Evolutionary conservation across 2,329 filamentous ascomycete species (phyloP).

Genomic region (Aspergillus carbonarius): DNA sequence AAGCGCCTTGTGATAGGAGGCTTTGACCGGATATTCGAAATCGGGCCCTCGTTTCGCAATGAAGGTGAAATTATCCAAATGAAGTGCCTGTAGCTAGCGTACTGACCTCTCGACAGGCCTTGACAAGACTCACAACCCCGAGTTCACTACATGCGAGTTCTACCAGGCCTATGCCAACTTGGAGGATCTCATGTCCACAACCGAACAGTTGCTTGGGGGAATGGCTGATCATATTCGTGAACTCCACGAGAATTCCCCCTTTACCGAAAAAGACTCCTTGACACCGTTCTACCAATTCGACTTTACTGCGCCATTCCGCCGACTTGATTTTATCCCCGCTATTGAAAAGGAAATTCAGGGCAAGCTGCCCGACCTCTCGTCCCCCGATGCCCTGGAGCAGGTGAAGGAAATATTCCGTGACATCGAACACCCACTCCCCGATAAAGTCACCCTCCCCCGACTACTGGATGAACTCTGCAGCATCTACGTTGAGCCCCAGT

Average conservation of each 20-base stretch:
- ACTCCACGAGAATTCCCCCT: constrained; percentile 44
- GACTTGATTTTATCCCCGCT: constrained; percentile 78
- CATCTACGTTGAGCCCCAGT: constrained; percentile 75
- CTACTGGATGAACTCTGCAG: constrained; percentile 81
- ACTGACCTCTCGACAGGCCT: constrained; percentile 47
- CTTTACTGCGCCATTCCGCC: constrained; percentile 59
- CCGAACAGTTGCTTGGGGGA: constrained; percentile 67
- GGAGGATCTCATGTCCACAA: constrained; percentile 70
- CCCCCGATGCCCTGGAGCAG: constrained; percentile 56
- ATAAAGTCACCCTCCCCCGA: constrained; percentile 59
- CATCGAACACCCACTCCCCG: constrained; percentile 51
- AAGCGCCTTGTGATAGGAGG: constrained; percentile 89
- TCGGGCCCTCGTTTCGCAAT: constrained; percentile 89
- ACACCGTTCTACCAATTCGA: not conserved
- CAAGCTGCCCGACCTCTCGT: constrained; percentile 62
- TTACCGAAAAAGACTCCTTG: constrained; percentile 49
- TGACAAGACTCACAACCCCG: constrained; percentile 90
- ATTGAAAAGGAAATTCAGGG: constrained; percentile 68
- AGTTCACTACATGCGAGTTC: constrained; percentile 97
- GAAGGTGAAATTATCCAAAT: constrained; percentile 58
- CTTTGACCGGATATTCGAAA: constrained; percentile 86
- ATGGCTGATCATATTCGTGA: constrained; percentile 55
- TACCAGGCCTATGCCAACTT: constrained; percentile 84
- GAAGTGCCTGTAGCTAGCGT: not conserved
- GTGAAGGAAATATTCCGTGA: constrained; percentile 57